Evolutionary conservation across 768 basidiomycete species (phyloP), one percentile per base, ranked within the genome.

Genomic region (Phanerochaete sordida): DNA sequence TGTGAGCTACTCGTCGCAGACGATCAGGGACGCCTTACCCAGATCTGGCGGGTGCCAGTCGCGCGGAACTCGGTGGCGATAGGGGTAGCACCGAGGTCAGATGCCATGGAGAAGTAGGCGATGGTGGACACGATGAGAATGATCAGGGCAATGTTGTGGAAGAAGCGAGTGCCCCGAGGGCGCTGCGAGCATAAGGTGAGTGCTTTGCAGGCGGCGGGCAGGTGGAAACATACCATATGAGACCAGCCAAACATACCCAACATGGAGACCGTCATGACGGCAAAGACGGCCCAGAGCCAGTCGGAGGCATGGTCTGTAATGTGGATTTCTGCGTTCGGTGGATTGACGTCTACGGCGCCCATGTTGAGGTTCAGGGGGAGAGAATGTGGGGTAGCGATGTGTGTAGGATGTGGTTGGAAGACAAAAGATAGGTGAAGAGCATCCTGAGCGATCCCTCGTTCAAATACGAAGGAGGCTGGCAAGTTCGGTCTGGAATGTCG

Each of bases 241-340:
- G 72, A 65, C 77, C 77, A 83, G 26, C 58, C 65, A 15, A 83
- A 54, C 54, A 75, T 65, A 35, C 64, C 33, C 30, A 82, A 37
- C 62, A 77, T 77, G 8, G 73, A 73, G 15, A 79, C 1, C 2
- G 75, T 64, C 81, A 85, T 84, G 58, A 84, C 48, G 11, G 78
- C 76, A 55, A 80, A 81, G 44, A 81, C 81, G 0, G 81, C 76
- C 81, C 81, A 85, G 5, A 79, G 69, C 80, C 80, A 85, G 70
- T 83, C 74, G 0, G 82, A 79, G 2, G 75, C 82, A 33, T 70
- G 70, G 0, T 65, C 63, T 49, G 78, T 77, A 68, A 84, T 77
- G 67, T 75, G 75, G 48, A 58, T 61, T 8, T 65, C 65, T 19
- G 76, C 76, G 5, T 45, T 68, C 8, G 74, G 69, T 0, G 75